A percentile compares a stretch with the other conserved stretches of the same genome.
These are phyloP conservation scores for Pulveroboletus frians DNA, from an alignment of 768 basidiomycete species.

Conservation along the genomic window DNA sequence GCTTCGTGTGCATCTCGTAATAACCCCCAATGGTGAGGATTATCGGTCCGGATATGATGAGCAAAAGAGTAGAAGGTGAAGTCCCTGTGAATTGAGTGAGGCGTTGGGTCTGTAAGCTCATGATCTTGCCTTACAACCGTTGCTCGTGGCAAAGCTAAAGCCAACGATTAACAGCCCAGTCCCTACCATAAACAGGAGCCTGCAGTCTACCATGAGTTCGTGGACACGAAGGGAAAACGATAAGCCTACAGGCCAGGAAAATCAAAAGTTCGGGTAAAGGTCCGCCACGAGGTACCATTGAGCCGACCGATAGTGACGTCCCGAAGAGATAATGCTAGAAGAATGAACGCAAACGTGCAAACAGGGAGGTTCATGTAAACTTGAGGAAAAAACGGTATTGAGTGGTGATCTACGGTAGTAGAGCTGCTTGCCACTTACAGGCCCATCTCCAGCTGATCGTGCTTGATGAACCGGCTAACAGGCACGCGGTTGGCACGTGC, in stretches of 20 bases:
- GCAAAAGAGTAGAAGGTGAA: slow-evolving; percentile 52
- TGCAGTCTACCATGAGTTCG: slow-evolving; percentile 30
- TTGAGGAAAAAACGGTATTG: slow-evolving; percentile 28
- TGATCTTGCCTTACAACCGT: slow-evolving; percentile 53
- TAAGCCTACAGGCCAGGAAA: slow-evolving; percentile 69
- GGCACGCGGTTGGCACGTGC: slow-evolving; percentile 19
- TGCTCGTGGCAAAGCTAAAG: slow-evolving; percentile 67
- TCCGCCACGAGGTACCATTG: slow-evolving; percentile 50
- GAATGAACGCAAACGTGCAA: slow-evolving; percentile 52
- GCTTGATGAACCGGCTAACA: slow-evolving; percentile 26
- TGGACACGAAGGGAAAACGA: slow-evolving; percentile 12
- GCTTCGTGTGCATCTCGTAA: slow-evolving; percentile 62
- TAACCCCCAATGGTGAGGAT: slow-evolving; percentile 55
- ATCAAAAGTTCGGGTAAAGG: slow-evolving; percentile 57
- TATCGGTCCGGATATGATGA: slow-evolving; percentile 52
- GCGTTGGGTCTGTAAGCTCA: slow-evolving; percentile 1
- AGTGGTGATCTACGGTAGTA: slow-evolving; percentile 9
- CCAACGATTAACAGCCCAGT: slow-evolving; percentile 73
- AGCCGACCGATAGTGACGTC: slow-evolving; percentile 44
- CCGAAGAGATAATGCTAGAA: slow-evolving; percentile 59
- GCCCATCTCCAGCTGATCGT: slow-evolving; percentile 75
- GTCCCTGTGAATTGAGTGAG: slow-evolving; percentile 46
- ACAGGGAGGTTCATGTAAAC: slow-evolving; percentile 83
- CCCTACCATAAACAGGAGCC: slow-evolving; percentile 68
- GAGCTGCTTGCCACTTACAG: slow-evolving; percentile 47